Percentiles rank a stretch among this genome's conserved stretches.
phyloP scores from a whole-genome alignment of 495 filamentous ascomycete genomes.

The Trichoderma erinaceum region DNA sequence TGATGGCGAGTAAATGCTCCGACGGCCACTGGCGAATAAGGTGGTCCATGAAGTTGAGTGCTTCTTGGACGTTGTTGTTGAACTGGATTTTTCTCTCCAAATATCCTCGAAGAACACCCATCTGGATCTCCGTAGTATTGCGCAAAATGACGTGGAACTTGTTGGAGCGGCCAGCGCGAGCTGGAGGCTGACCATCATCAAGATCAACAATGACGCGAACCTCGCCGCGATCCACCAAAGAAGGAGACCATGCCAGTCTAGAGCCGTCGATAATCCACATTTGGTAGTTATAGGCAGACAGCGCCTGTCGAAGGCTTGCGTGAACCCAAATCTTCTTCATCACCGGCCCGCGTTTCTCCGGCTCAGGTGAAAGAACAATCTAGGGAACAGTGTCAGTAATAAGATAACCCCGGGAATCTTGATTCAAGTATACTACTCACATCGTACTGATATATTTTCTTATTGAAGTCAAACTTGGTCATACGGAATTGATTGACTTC shows the following conservation, averaged over 20 bases:
- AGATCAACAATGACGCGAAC: conserved; percentile 55
- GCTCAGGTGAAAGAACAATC: conserved; percentile 57
- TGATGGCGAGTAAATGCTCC: conserved; percentile 56
- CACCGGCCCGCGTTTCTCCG: conserved; percentile 48
- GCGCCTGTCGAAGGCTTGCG: conserved; percentile 43
- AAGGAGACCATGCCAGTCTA: conserved; percentile 67
- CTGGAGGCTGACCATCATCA: conserved; percentile 47
- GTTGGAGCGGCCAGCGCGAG: conserved; percentile 26
- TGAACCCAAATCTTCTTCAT: conserved; percentile 71
- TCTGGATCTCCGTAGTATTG: conserved; percentile 53
- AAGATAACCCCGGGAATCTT: neutral
- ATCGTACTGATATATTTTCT: conserved; percentile 74
- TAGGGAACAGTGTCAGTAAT: conserved; percentile 26
- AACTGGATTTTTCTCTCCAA: conserved; percentile 52
- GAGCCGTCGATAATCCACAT: conserved; percentile 72
- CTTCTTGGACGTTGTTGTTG: conserved; percentile 62
- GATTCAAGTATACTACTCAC: conserved; percentile 46
- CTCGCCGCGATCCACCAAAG: conserved; percentile 30
- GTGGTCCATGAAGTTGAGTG: conserved; percentile 88
- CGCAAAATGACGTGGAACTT: conserved; percentile 56
- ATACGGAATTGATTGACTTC: conserved; percentile 71
- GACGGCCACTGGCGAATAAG: conserved; percentile 71
- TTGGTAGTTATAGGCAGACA: conserved; percentile 34
- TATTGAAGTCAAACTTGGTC: conserved; percentile 37
- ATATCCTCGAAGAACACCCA: conserved; percentile 59